Conservation (phyloP, 164 flowering plant genomes). For the Pachysandra terminalis region DNA sequence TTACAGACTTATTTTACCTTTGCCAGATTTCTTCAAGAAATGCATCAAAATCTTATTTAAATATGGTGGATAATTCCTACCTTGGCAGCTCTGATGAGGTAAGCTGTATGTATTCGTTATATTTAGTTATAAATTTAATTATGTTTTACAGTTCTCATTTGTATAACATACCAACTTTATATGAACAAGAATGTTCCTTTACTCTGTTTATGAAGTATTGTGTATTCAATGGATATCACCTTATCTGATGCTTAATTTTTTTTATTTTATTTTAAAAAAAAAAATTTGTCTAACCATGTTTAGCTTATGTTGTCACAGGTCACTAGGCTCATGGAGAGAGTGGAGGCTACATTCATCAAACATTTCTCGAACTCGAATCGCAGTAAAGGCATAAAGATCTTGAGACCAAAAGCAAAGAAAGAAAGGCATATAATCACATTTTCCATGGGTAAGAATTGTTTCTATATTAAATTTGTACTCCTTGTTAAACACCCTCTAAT, state of each 20-base stretch:
- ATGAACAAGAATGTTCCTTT: neutral
- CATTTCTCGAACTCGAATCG: conserved; percentile 63
- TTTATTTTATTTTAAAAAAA: too few species aligned
- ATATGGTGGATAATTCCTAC: conserved; percentile 29
- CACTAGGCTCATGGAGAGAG: too few species aligned
- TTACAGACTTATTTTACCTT: neutral
- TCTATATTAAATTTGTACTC: neutral
- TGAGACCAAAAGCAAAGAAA: conserved; percentile 45
- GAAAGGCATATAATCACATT: conserved; percentile 52
- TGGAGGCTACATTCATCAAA: too few species aligned
- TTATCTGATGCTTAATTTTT: too few species aligned
- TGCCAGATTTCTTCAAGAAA: conserved; percentile 24
- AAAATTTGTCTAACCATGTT: neutral
- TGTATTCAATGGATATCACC: too few species aligned
- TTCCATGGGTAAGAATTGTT: conserved; percentile 38
- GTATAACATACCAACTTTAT: neutral
- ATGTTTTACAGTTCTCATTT: too few species aligned
- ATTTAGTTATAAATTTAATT: neutral
- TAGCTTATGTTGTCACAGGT: conserved; percentile 26
- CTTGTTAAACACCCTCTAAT: neutral
- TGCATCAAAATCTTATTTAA: conserved; percentile 24
- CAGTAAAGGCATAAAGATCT: conserved; percentile 45
- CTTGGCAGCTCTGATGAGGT: conserved; percentile 55
- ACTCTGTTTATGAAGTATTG: too few species aligned
- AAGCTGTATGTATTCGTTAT: neutral